phyloP scores from a whole-genome alignment of 2,329 filamentous ascomycete genomes.

The Cercospora sojina region DNA sequence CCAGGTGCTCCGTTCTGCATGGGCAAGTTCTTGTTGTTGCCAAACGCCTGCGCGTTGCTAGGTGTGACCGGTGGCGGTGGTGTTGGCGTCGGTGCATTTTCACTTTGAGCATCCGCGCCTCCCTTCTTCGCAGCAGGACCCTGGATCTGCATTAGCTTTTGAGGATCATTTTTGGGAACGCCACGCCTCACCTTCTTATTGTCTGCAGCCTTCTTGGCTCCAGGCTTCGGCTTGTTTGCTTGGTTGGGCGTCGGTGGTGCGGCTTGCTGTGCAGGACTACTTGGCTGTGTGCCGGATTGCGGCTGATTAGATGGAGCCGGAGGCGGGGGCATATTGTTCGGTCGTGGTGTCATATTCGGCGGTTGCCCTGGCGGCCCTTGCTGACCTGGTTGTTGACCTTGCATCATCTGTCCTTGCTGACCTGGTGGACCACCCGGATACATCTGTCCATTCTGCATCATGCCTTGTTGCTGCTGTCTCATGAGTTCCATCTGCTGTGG shows the following conservation, averaged over 20 bases:
- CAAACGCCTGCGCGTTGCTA: slow-evolving; percentile 41
- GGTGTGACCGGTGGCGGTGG: slow-evolving; percentile 52
- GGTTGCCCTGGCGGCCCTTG: slow-evolving; percentile 51
- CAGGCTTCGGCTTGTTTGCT: slow-evolving; percentile 69
- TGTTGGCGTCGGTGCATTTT: slow-evolving; percentile 45
- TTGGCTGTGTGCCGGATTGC: slow-evolving; percentile 45
- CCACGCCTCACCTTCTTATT: slow-evolving; percentile 42
- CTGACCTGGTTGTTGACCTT: slow-evolving; percentile 45
- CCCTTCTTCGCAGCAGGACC: slow-evolving; percentile 40
- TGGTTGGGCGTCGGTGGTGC: slow-evolving; percentile 77
- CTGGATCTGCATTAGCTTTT: slow-evolving; percentile 10
- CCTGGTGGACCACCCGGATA: slow-evolving; percentile 41
- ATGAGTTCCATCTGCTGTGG: slow-evolving; percentile 51
- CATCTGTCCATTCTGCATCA: slow-evolving; percentile 33
- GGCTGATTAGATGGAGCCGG: slow-evolving; percentile 47
- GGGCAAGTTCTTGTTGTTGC: slow-evolving; percentile 39
- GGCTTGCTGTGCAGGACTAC: slow-evolving; percentile 48
- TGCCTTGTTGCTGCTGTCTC: slow-evolving; percentile 29
- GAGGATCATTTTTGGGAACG: not conserved
- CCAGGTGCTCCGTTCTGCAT: slow-evolving; percentile 37
- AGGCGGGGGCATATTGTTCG: slow-evolving; percentile 59
- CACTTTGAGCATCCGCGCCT: slow-evolving; percentile 41
- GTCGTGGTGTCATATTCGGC: slow-evolving; percentile 67
- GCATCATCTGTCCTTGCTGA: slow-evolving; percentile 42
- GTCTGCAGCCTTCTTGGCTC: slow-evolving; percentile 65